phyloP scores from a whole-genome alignment of 2,329 filamentous ascomycete genomes.

The Botrytis porri region DNA sequence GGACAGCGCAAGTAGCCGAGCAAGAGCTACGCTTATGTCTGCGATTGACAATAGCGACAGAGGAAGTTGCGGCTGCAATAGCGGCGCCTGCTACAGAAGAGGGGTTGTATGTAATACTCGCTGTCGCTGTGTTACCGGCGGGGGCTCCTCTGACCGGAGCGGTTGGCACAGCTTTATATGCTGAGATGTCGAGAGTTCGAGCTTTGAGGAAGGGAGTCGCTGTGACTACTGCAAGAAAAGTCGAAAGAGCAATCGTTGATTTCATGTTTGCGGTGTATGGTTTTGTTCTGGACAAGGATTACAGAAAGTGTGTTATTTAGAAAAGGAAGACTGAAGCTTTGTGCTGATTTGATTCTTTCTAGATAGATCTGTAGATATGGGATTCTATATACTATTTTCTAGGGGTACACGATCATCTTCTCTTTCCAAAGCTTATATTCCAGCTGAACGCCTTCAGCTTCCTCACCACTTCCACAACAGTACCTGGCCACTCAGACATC shows the following conservation, averaged over 20 bases:
- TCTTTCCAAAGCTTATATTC: neutral
- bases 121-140: constrained; percentile 7
- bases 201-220: constrained; percentile 13
- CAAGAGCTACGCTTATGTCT: constrained; percentile 15
- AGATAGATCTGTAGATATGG: neutral
- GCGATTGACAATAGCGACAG: neutral
- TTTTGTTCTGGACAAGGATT: neutral
- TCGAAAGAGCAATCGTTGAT: neutral
- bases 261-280: constrained; percentile 9
- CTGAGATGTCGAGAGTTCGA: constrained; percentile 14
- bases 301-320: neutral
- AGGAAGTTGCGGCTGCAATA: neutral
- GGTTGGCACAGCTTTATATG: constrained; percentile 16
- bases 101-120: constrained; percentile 10
- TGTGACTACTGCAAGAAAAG: neutral
- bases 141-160: constrained; percentile 12
- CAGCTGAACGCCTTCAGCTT: neutral
- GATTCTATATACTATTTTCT: constrained; percentile 1
- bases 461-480: neutral
- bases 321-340: neutral
- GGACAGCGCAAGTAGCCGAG: neutral
- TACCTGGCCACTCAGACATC: neutral
- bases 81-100: constrained; percentile 2
- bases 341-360: neutral
- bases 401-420: neutral